Conservation (phyloP, 768 basidiomycete genomes). For the Austroboletus eburneus region DNA sequence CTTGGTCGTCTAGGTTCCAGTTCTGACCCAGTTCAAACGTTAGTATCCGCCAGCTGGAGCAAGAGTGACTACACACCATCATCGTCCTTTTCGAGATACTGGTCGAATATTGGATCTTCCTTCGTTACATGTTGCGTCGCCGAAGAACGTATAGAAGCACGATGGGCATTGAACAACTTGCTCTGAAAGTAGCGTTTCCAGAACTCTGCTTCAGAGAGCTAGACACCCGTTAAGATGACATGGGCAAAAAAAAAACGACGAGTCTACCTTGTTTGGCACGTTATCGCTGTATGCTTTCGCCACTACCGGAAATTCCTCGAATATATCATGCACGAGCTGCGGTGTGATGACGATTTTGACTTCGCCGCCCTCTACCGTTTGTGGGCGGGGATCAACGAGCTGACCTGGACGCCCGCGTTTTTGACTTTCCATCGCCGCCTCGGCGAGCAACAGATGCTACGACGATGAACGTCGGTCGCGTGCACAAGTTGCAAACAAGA, state of each 20-base stretch:
- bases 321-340: constrained; percentile 91
- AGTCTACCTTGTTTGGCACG: constrained; percentile 73
- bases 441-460: constrained; percentile 72
- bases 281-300: constrained; percentile 90
- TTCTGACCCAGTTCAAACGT: constrained; percentile 37
- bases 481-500: neutral
- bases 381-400: constrained; percentile 84
- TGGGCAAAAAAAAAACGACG: neutral
- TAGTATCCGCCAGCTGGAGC: neutral
- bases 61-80: constrained; percentile 57
- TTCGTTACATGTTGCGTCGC: constrained; percentile 81
- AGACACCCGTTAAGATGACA: constrained; percentile 7
- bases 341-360: constrained; percentile 88
- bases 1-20: constrained; percentile 72
- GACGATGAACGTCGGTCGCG: neutral
- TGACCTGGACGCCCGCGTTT: constrained; percentile 80
- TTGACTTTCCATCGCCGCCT: constrained; percentile 69
- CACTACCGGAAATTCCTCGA: constrained; percentile 96
- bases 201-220: constrained; percentile 90
- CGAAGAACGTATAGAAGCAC: constrained; percentile 86
- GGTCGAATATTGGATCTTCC: constrained; percentile 92
- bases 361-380: constrained; percentile 79
- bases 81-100: constrained; percentile 93
- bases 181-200: constrained; percentile 98
- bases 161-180: constrained; percentile 91